Conservation (phyloP, 495 filamentous ascomycete species). For the Penicillium turbatum region DNA sequence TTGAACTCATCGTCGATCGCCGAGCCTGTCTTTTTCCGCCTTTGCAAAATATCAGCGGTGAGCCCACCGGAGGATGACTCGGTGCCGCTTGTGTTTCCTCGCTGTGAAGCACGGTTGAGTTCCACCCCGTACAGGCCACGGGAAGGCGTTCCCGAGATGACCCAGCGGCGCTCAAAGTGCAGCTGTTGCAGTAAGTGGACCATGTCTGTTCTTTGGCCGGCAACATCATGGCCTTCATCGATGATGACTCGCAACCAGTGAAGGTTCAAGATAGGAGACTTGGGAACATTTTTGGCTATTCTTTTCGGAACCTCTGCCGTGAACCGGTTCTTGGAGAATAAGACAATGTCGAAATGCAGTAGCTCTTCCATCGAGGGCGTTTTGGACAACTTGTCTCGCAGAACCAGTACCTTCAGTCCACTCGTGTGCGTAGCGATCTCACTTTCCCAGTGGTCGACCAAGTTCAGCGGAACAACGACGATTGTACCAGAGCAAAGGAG, state of each 20-base stretch:
- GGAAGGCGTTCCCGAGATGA: constrained; percentile 88
- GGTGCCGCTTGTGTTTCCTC: constrained; percentile 38
- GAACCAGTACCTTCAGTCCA: constrained; percentile 58
- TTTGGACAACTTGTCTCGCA: constrained; percentile 46
- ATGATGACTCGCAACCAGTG: constrained; percentile 85
- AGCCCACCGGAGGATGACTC: constrained; percentile 28
- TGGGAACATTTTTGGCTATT: not conserved
- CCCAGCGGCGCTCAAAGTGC: constrained; percentile 72
- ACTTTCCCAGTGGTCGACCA: constrained; percentile 53
- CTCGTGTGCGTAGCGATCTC: constrained; percentile 66
- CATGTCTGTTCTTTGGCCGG: constrained; percentile 53
- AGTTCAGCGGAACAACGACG: constrained; percentile 50
- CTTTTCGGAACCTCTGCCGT: constrained; percentile 46
- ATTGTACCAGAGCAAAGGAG: constrained; percentile 62
- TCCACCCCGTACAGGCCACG: constrained; percentile 74
- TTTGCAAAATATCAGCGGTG: constrained; percentile 29
- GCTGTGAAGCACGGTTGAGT: constrained; percentile 52
- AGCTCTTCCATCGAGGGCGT: constrained; percentile 59
- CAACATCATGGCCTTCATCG: constrained; percentile 86
- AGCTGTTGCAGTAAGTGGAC: constrained; percentile 63
- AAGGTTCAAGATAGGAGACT: constrained; percentile 62
- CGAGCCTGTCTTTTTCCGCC: constrained; percentile 36
- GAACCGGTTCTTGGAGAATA: constrained; percentile 73
- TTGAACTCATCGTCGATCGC: constrained; percentile 54
- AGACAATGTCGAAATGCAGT: constrained; percentile 66